Evolutionary conservation across 1,284 basidiomycete genomes (phyloP).

Genomic region (Cronartium quercuum): DNA sequence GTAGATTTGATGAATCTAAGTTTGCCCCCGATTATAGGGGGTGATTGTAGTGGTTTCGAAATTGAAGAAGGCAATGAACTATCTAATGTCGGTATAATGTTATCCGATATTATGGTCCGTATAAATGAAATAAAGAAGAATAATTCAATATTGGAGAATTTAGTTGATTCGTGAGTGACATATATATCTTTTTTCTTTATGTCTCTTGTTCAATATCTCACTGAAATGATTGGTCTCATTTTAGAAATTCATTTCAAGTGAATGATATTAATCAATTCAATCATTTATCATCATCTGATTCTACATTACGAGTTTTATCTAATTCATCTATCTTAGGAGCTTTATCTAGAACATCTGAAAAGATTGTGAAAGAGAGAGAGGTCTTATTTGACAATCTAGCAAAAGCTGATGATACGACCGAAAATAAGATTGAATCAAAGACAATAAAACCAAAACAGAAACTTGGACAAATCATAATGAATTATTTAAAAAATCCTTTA

Average conservation of each 20-base stretch:
- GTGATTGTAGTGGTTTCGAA: background rate
- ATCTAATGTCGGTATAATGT: background rate
- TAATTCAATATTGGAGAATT: background rate
- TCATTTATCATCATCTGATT: background rate
- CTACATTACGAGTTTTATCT: background rate
- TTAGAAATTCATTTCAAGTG: background rate
- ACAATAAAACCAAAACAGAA: background rate
- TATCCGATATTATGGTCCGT: background rate
- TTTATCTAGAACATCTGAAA: background rate
- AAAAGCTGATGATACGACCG: background rate
- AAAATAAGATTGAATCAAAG: background rate
- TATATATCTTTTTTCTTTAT: too few species aligned
- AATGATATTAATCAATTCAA: background rate
- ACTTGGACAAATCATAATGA: too few species aligned
- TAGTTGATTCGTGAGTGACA: background rate
- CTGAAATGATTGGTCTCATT: too few species aligned
- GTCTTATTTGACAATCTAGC: background rate
- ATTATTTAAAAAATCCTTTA: background rate
- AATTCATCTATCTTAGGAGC: background rate
- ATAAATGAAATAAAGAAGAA: background rate
- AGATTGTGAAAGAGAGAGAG: background rate
- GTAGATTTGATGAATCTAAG: background rate
- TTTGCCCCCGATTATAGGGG: background rate
- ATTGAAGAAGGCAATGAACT: background rate
- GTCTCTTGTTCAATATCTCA: too few species aligned